Evolutionary conservation across 78 protist species (phyloP).

Genomic region (Polysphondylium violaceum): DNA sequence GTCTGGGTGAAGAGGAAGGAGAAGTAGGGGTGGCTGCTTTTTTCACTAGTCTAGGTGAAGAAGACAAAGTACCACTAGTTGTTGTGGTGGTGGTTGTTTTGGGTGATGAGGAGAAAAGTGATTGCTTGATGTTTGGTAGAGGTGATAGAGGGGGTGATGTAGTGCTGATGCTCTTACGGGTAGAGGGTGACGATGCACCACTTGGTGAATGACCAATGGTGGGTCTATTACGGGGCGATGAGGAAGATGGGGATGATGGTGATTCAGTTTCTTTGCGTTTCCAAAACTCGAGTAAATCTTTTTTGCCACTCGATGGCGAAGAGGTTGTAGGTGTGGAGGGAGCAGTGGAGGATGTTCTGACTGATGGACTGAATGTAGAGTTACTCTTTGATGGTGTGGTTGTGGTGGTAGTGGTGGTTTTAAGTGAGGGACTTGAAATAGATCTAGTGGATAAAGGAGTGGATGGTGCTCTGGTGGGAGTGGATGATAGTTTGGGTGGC

Average conservation of each 20-base stretch:
- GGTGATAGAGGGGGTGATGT: slow-evolving; percentile 49
- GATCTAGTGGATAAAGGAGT: slow-evolving; percentile 30
- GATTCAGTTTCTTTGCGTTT: slow-evolving; percentile 36
- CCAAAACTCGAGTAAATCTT: slow-evolving; percentile 54
- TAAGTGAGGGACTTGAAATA: slow-evolving; percentile 16
- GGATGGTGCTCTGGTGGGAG: background rate
- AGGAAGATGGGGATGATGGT: slow-evolving; percentile 3
- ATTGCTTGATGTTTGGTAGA: slow-evolving; percentile 14
- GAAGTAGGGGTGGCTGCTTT: background rate
- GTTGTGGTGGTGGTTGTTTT: background rate
- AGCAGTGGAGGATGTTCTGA: background rate
- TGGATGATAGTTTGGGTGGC: slow-evolving; percentile 4
- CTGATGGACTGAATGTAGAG: slow-evolving; percentile 10
- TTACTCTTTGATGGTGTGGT: background rate
- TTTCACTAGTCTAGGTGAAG: background rate
- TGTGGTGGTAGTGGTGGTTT: background rate
- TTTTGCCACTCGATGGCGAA: slow-evolving; percentile 20
- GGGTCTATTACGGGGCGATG: slow-evolving; percentile 9
- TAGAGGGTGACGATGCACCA: background rate
- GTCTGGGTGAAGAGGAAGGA: background rate
- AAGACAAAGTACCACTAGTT: background rate
- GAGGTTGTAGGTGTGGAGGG: too few species aligned
- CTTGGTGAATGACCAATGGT: background rate
- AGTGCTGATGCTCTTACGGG: background rate
- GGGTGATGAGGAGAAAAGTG: slow-evolving; percentile 1